These are phyloP conservation scores for Xylaria sp. DNA, from an alignment of 2,329 filamentous ascomycete species.

Conservation along the genomic window DNA sequence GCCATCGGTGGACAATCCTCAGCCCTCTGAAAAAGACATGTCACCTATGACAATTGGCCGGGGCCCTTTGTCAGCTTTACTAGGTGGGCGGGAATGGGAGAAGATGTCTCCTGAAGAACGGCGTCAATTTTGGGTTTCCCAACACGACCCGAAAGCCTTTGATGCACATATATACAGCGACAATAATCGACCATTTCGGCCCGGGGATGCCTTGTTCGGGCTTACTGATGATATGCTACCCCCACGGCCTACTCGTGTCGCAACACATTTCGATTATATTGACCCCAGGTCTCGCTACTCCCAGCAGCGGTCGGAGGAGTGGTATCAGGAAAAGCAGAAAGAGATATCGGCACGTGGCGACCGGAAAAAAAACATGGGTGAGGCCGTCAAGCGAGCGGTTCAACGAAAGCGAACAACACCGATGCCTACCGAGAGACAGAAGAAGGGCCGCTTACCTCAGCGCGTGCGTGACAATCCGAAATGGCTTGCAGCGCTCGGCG, in stretches of 20 bases:
- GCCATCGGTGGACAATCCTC: background rate
- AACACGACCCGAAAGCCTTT: slow-evolving; percentile 47
- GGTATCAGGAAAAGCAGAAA: slow-evolving; percentile 59
- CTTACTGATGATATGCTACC: slow-evolving; percentile 34
- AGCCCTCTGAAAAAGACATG: background rate
- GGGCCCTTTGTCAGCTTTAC: slow-evolving; percentile 22
- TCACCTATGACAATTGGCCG: background rate
- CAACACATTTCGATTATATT: slow-evolving; percentile 57
- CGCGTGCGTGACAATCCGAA: slow-evolving; percentile 57
- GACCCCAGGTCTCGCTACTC: slow-evolving; percentile 64
- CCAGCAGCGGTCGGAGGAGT: slow-evolving; percentile 56
- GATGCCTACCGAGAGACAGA: slow-evolving; percentile 15
- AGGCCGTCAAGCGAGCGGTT: slow-evolving; percentile 48
- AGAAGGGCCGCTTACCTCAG: slow-evolving; percentile 51
- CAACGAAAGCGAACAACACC: slow-evolving; percentile 53
- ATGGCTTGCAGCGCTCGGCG: slow-evolving; percentile 58
- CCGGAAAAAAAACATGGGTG: slow-evolving; percentile 63
- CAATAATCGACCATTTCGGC: slow-evolving; percentile 45
- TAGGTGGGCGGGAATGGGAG: slow-evolving; percentile 33
- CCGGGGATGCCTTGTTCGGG: slow-evolving; percentile 42
- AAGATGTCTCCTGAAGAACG: slow-evolving; percentile 38
- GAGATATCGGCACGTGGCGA: slow-evolving; percentile 62
- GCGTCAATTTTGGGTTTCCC: slow-evolving; percentile 41
- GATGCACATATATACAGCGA: slow-evolving; percentile 56
- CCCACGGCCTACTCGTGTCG: slow-evolving; percentile 38